Evolutionary conservation across 441 rosid species (phyloP).

Genomic region (Croton laevigatus): DNA sequence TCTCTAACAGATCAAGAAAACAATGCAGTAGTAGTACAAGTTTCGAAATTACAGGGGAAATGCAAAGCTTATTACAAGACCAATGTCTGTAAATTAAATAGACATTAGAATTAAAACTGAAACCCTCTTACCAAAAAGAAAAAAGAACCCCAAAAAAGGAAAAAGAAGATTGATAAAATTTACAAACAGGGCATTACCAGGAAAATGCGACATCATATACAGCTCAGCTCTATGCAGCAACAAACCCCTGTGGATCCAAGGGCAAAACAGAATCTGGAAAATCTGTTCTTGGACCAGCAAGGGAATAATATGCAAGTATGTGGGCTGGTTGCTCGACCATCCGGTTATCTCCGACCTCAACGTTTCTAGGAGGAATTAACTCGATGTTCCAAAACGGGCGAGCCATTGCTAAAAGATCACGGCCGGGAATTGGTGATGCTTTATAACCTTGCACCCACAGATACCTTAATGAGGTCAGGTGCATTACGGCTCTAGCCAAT

Average conservation of each 20-base stretch:
- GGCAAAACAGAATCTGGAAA: conserved; percentile 69
- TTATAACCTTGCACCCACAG: conserved; percentile 92
- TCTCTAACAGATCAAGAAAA: conserved; percentile 12
- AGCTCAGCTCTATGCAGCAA: conserved; percentile 37
- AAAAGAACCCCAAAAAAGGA: not conserved
- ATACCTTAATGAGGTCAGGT: conserved; percentile 69
- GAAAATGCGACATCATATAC: conserved; percentile 28
- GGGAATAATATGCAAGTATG: conserved; percentile 86
- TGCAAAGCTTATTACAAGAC: conserved; percentile 40
- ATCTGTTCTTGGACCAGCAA: conserved; percentile 85
- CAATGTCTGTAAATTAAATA: conserved; percentile 13
- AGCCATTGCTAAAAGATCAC: conserved; percentile 63
- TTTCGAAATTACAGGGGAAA: conserved; percentile 31
- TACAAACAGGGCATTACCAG: conserved; percentile 28
- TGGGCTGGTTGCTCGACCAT: conserved; percentile 74
- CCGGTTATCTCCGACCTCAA: conserved; percentile 29
- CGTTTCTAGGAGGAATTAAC: conserved; percentile 63
- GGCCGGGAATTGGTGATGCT: conserved; percentile 39
- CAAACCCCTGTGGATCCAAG: conserved; percentile 29
- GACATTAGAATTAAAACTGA: conserved; percentile 22
- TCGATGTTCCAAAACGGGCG: conserved; percentile 97
- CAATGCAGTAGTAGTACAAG: conserved; percentile 16
- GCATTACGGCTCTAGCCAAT: conserved; percentile 58
- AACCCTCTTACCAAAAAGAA: conserved; percentile 25
- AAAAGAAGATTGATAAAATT: conserved; percentile 8